These are phyloP conservation scores for Helicocarpus griseus DNA, from an alignment of 2,329 filamentous ascomycete species.

Conservation along the genomic window DNA sequence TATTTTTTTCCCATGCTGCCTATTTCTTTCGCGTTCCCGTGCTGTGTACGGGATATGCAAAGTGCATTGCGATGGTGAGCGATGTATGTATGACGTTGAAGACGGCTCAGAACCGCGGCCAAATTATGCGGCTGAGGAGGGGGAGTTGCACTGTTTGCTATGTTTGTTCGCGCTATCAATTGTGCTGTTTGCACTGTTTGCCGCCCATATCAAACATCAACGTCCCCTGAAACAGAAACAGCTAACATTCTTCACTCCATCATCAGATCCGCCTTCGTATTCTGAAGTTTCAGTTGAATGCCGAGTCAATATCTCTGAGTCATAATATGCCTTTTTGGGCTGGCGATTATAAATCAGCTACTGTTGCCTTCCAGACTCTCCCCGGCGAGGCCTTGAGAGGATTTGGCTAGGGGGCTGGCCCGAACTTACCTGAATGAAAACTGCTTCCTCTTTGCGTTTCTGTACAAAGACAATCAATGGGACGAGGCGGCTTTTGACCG, in stretches of 20 bases:
- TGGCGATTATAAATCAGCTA: not conserved
- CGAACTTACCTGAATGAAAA: no score
- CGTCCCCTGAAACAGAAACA: not conserved
- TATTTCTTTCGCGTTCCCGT: not conserved
- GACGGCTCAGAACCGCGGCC: conserved; percentile 5
- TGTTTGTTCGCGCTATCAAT: conserved; percentile 9
- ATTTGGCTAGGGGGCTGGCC: no score
- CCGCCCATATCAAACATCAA: conserved; percentile 6
- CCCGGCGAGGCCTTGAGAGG: no score
- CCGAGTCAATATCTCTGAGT: no score
- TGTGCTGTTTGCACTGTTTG: conserved; percentile 14
- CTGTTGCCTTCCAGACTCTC: not conserved
- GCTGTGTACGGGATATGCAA: not conserved
- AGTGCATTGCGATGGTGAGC: no score
- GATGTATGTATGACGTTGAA: conserved; percentile 9
- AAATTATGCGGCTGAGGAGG: conserved; percentile 6
- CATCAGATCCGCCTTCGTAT: not conserved
- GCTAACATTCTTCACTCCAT: not conserved
- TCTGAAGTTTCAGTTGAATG: no score
- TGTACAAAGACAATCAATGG: no score
- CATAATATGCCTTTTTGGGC: not conserved
- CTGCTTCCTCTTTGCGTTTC: no score
- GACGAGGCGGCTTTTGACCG: no score
- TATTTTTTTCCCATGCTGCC: not conserved
- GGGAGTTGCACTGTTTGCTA: conserved; percentile 9